These are phyloP conservation scores for Oryza meridionalis DNA, from an alignment of 176 grass and related monocot species.

Conservation along the genomic window DNA sequence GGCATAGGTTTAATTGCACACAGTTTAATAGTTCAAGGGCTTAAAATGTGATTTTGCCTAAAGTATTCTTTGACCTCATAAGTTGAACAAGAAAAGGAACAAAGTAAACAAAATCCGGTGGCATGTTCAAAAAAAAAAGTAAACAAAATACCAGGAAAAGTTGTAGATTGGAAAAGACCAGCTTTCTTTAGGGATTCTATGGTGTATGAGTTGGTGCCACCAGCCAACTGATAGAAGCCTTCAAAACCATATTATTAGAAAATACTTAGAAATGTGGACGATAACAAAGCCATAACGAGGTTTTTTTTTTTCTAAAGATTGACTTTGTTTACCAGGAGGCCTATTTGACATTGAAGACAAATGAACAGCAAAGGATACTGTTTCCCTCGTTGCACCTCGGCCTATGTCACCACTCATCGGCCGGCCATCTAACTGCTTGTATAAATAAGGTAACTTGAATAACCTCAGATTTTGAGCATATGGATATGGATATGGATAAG, in stretches of 20 bases:
- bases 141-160: slow-evolving; percentile 49
- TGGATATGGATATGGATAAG: neutral
- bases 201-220: slow-evolving; percentile 82
- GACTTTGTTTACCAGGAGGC: slow-evolving; percentile 64
- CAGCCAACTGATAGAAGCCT: slow-evolving; percentile 95
- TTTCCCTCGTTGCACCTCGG: slow-evolving; percentile 84
- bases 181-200: slow-evolving; percentile 77
- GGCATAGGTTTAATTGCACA: neutral
- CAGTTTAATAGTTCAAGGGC: neutral
- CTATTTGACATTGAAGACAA: slow-evolving; percentile 60
- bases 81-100: neutral
- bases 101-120: slow-evolving; percentile 18
- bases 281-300: neutral
- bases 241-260: slow-evolving; percentile 46
- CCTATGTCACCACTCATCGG: slow-evolving; percentile 95
- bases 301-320: neutral
- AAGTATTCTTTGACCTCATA: neutral
- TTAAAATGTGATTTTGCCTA: neutral
- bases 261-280: slow-evolving; percentile 23
- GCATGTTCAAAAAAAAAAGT: neutral
- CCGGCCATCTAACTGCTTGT: slow-evolving; percentile 79
- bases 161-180: slow-evolving; percentile 58
- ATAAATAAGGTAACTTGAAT: slow-evolving; percentile 24
- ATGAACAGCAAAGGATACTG: slow-evolving; percentile 75
- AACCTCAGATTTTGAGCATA: neutral